These are phyloP conservation scores for Solanum chmielewskii DNA, from an alignment of 257 asterid genomes.

Conservation along the genomic window DNA sequence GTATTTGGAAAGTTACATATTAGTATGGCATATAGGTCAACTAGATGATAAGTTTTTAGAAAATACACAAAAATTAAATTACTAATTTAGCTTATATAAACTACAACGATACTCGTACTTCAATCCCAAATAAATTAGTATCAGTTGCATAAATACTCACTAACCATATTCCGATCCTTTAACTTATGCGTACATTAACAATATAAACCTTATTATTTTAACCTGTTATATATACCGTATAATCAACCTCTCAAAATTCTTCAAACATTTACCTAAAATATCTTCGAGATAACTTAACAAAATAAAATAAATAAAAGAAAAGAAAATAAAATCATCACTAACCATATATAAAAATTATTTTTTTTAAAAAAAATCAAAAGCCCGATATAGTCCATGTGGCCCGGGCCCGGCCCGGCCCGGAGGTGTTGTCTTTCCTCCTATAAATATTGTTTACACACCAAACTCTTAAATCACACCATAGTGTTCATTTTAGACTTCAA, in stretches of 20 bases:
- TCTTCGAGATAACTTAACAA: neutral
- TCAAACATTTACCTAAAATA: neutral
- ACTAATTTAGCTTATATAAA: neutral
- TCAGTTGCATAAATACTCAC: neutral
- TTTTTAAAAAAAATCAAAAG: neutral
- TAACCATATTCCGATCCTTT: neutral
- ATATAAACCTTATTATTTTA: neutral
- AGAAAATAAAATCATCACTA: neutral
- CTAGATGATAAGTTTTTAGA: neutral
- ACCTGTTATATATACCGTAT: no score
- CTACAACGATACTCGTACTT: neutral
- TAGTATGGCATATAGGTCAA: neutral
- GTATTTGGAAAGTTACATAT: neutral
- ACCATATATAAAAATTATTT: neutral
- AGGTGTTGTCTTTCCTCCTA: neutral
- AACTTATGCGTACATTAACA: neutral
- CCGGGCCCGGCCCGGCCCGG: neutral
- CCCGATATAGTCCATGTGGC: neutral
- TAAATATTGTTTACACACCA: neutral
- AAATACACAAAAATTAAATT: neutral
- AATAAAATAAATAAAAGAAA: no score
- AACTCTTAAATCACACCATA: neutral
- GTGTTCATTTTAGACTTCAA: neutral
- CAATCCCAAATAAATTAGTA: neutral
- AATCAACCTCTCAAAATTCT: neutral